These are phyloP conservation scores for Apiospora rasikravindrae DNA, from an alignment of 2,329 filamentous ascomycete species.

Conservation along the genomic window DNA sequence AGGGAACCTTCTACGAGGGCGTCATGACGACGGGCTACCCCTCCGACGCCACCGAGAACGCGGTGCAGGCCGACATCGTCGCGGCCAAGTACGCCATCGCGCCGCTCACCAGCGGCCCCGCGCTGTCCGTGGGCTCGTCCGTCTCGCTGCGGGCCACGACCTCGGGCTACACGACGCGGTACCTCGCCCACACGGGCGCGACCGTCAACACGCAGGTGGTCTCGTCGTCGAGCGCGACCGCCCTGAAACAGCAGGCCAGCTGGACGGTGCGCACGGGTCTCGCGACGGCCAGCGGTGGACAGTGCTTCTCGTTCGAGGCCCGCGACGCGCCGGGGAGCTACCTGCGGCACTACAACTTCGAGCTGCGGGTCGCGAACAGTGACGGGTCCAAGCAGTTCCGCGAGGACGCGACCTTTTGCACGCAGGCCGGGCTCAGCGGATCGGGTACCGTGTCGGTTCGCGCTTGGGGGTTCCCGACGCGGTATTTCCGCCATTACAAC, in stretches of 20 bases:
- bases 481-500: constrained; percentile 61
- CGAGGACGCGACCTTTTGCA: constrained; percentile 69
- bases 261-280: constrained; percentile 62
- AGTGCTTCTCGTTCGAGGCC: constrained; percentile 67
- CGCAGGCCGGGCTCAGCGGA: constrained; percentile 56
- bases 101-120: constrained; percentile 52
- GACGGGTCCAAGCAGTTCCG: constrained; percentile 61
- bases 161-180: constrained; percentile 56
- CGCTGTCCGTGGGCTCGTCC: constrained; percentile 52
- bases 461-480: constrained; percentile 65
- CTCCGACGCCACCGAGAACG: constrained; percentile 61
- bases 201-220: constrained; percentile 61
- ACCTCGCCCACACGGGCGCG: constrained; percentile 57
- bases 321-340: constrained; percentile 62
- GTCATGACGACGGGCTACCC: constrained; percentile 69
- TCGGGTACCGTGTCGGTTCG: constrained; percentile 56
- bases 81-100: constrained; percentile 59
- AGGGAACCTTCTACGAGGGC: constrained; percentile 70
- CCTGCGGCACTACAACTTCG: constrained; percentile 61
- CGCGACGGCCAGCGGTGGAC: constrained; percentile 48
- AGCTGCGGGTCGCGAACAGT: constrained; percentile 52
- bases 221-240: constrained; percentile 52
- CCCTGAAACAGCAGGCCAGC: constrained; percentile 57
- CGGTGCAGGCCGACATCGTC: constrained; percentile 65
- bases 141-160: constrained; percentile 63